These are phyloP conservation scores for Panicum miliaceum DNA, from an alignment of 176 grass and related monocot genomes.

Conservation along the genomic window DNA sequence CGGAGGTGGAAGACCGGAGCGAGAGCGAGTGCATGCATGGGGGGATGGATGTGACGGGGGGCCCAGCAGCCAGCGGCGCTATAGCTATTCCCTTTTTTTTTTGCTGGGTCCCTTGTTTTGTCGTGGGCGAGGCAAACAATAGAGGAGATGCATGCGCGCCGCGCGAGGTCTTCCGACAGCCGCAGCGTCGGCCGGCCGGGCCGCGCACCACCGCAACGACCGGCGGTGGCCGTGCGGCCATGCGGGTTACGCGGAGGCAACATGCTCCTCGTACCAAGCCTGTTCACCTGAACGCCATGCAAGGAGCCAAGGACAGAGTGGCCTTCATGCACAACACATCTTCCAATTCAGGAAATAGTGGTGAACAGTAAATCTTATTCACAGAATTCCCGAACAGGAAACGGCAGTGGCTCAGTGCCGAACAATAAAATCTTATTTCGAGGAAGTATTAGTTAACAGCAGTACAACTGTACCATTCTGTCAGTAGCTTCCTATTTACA, in stretches of 20 bases:
- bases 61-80: neutral
- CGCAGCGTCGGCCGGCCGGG: no score
- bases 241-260: neutral
- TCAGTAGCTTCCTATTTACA: slow-evolving; percentile 42
- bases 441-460: slow-evolving; percentile 9
- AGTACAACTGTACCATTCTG: slow-evolving; percentile 10
- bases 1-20: neutral
- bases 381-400: neutral
- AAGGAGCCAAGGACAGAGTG: no score
- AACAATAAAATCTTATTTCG: slow-evolving; percentile 25
- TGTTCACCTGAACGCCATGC: neutral
- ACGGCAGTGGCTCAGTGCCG: neutral
- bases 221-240: neutral
- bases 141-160: no score
- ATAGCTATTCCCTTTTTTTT: no score
- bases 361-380: no score
- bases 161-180: no score
- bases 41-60: neutral
- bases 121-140: no score
- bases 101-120: no score
- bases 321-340: neutral
- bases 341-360: neutral
- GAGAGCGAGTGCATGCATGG: slow-evolving; percentile 25
- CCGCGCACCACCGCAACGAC: no score
- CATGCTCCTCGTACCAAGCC: neutral